Evolutionary conservation across 495 filamentous ascomycete species (phyloP).

Genomic region (Hypoxylon fuscum): DNA sequence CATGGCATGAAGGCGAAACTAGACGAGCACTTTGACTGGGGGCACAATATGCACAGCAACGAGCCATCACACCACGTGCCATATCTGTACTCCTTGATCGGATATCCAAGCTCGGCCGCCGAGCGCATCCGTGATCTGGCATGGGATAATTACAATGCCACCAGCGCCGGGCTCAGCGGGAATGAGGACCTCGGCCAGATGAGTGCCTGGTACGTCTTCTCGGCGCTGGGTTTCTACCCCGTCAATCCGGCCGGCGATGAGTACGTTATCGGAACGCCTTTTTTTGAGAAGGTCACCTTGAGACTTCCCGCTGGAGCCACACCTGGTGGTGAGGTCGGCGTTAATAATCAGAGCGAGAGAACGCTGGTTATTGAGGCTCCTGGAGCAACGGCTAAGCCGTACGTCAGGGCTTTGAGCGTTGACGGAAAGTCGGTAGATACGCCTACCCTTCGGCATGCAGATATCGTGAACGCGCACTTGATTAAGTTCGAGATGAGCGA

Average conservation of each 20-base stretch:
- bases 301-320: constrained; percentile 30
- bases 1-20: constrained; percentile 41
- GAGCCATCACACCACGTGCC: constrained; percentile 46
- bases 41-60: constrained; percentile 49
- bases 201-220: constrained; percentile 48
- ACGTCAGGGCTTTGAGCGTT: constrained; percentile 41
- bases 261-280: constrained; percentile 43
- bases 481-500: constrained; percentile 45
- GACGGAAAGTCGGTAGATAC: constrained; percentile 36
- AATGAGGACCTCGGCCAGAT: constrained; percentile 48
- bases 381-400: constrained; percentile 34
- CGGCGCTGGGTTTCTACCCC: constrained; percentile 44
- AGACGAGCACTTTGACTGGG: constrained; percentile 44
- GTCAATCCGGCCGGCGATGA: constrained; percentile 43
- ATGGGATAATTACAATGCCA: constrained; percentile 44
- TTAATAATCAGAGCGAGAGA: constrained; percentile 9
- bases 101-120: constrained; percentile 36
- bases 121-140: constrained; percentile 36
- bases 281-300: constrained; percentile 43
- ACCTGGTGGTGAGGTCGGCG: constrained; percentile 27
- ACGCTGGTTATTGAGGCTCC: constrained; percentile 39
- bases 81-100: constrained; percentile 45
- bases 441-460: constrained; percentile 39
- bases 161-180: constrained; percentile 43
- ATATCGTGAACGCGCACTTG: constrained; percentile 36